Evolutionary conservation across 2,329 filamentous ascomycete genomes (phyloP).

Genomic region (Aspergillus melleus): DNA sequence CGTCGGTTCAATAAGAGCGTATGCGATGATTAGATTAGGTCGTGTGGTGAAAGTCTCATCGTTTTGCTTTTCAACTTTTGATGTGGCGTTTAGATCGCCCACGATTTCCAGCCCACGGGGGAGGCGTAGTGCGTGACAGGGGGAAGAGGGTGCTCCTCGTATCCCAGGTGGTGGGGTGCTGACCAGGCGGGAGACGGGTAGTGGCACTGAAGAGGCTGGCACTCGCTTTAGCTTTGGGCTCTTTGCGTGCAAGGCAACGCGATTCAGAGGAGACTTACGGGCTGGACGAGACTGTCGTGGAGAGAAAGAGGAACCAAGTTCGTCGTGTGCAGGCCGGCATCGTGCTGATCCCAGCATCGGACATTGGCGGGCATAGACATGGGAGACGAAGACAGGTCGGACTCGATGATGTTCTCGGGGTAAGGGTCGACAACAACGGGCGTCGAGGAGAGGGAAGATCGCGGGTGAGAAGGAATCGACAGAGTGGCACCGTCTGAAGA

Average conservation of each 20-base stretch:
- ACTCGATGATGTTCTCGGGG: conserved; percentile 33
- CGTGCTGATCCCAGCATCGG: conserved; percentile 35
- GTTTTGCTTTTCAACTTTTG: not conserved
- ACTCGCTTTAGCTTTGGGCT: conserved; percentile 15
- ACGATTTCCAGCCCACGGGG: conserved; percentile 37
- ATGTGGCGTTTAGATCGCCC: conserved; percentile 27
- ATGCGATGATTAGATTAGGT: not conserved
- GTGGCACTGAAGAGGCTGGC: conserved; percentile 38
- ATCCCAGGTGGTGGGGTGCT: conserved; percentile 37
- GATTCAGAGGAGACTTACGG: conserved; percentile 30
- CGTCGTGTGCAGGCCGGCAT: conserved; percentile 29
- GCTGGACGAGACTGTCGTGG: conserved; percentile 37
- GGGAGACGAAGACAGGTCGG: conserved; percentile 35
- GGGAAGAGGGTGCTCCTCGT: conserved; percentile 38
- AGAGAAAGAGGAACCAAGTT: conserved; percentile 37
- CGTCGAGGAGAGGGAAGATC: conserved; percentile 34
- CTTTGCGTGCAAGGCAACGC: not conserved
- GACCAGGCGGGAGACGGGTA: conserved; percentile 43
- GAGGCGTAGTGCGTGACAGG: conserved; percentile 33
- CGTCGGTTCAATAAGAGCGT: not conserved
- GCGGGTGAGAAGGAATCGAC: conserved; percentile 31
- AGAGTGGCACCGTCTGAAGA: conserved; percentile 37
- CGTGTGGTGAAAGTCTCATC: not conserved
- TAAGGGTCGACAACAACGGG: conserved; percentile 38
- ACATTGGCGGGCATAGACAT: conserved; percentile 32